phyloP scores from a whole-genome alignment of 129 eudicot species.

The Kitagawia praeruptora region DNA sequence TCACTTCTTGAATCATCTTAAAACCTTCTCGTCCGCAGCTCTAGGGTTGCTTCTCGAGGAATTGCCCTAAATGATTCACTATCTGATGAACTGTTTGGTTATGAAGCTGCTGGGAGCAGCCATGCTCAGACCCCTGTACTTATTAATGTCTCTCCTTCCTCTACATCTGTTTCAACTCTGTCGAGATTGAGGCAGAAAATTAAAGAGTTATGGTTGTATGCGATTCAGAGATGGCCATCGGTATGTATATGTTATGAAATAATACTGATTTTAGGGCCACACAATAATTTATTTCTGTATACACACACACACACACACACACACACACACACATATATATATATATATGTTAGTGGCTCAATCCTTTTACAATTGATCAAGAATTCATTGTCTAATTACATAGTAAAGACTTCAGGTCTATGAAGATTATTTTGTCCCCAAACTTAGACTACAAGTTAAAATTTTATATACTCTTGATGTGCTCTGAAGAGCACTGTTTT shows the following conservation, averaged over 20 bases:
- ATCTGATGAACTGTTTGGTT: constrained; percentile 40
- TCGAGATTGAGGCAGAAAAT: constrained; percentile 57
- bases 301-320: too few species aligned
- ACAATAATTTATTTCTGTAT: neutral
- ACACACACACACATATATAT: too few species aligned
- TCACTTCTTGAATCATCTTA: neutral
- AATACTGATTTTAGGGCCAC: neutral
- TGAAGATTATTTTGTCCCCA: neutral
- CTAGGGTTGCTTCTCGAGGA: constrained; percentile 92
- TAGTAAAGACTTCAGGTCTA: neutral
- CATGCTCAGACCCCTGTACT: constrained; percentile 26
- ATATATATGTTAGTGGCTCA: neutral
- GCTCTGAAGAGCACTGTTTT: neutral
- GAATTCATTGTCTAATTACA: neutral
- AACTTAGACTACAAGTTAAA: neutral
- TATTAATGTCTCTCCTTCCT: constrained; percentile 36
- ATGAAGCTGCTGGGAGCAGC: constrained; percentile 26
- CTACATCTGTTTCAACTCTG: constrained; percentile 36
- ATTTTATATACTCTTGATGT: neutral
- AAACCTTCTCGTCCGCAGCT: constrained; percentile 42
- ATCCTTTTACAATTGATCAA: neutral
- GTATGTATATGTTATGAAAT: constrained; percentile 44
- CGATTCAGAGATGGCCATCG: constrained; percentile 84
- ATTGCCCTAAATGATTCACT: constrained; percentile 62
- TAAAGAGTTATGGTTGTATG: constrained; percentile 38